Percentiles rank a stretch among this genome's conserved stretches.
These are phyloP conservation scores for Orobanche coerulescens DNA, from an alignment of 257 asterid genomes.

Conservation along the genomic window DNA sequence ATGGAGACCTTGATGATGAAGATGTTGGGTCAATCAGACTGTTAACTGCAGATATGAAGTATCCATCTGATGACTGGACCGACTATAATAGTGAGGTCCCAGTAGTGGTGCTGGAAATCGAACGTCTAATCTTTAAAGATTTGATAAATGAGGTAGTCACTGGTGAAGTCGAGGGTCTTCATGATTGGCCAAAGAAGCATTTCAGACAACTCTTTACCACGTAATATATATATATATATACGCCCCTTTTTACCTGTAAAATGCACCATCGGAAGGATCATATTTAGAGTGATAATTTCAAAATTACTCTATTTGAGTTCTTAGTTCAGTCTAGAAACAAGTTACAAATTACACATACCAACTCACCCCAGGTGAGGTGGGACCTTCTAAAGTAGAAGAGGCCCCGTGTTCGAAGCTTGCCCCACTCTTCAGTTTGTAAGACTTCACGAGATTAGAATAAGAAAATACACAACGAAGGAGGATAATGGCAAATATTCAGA, in stretches of 20 bases:
- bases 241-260: neutral
- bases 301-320: neutral
- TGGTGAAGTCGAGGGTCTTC: conserved; percentile 30
- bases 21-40: conserved; percentile 39
- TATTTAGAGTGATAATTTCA: conserved; percentile 1
- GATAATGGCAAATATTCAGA: neutral
- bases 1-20: conserved; percentile 35
- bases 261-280: conserved; percentile 9
- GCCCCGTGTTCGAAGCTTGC: too few relatives aligned
- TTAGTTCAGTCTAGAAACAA: conserved; percentile 11
- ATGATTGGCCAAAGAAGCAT: conserved; percentile 28
- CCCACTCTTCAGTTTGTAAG: too few relatives aligned
- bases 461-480: conserved; percentile 30
- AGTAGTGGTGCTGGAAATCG: conserved; percentile 66
- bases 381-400: too few relatives aligned
- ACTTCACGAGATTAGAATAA: too few relatives aligned
- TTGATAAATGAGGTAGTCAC: conserved; percentile 61
- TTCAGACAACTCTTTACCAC: conserved; percentile 30
- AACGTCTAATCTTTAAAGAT: conserved; percentile 79
- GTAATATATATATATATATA: conserved; percentile 10
- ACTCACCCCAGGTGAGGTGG: too few relatives aligned
- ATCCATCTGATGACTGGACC: conserved; percentile 53
- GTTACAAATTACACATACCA: too few relatives aligned
- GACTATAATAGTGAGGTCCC: conserved; percentile 41
- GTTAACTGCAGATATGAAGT: conserved; percentile 47